These are phyloP conservation scores for Vigna mungo DNA, from an alignment of 306 rosid species.

Conservation along the genomic window DNA sequence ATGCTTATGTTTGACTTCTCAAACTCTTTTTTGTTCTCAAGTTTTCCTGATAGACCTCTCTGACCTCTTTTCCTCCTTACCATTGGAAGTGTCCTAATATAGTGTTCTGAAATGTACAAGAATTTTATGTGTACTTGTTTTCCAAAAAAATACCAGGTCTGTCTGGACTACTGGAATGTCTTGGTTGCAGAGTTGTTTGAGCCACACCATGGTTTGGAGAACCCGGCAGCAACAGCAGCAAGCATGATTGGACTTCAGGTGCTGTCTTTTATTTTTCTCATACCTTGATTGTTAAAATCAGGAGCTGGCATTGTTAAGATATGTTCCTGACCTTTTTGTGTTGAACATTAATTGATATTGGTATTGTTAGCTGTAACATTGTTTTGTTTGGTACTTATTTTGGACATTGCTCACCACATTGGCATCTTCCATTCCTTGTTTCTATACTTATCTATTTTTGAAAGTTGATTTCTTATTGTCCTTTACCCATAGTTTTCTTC, in stretches of 20 bases:
- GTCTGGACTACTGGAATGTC: slow-evolving; percentile 82
- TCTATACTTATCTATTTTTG: background rate
- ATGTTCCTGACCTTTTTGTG: background rate
- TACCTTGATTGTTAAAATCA: slow-evolving; percentile 24
- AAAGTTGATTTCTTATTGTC: background rate
- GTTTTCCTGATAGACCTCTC: background rate
- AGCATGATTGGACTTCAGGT: slow-evolving; percentile 53
- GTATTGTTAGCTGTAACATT: background rate
- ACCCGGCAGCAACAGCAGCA: slow-evolving; percentile 41
- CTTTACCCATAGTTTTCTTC: background rate
- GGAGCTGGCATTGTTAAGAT: background rate
- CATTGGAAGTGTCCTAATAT: background rate
- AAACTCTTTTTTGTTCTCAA: background rate
- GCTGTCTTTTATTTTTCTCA: slow-evolving; percentile 52
- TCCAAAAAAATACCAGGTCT: slow-evolving; percentile 59
- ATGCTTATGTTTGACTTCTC: background rate
- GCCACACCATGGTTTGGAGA: slow-evolving; percentile 45
- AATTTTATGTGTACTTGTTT: slow-evolving; percentile 11
- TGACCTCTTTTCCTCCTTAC: background rate
- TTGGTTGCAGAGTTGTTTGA: slow-evolving; percentile 73
- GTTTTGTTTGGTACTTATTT: background rate
- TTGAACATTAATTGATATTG: slow-evolving; percentile 7
- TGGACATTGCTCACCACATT: background rate
- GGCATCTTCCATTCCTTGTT: background rate
- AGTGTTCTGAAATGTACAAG: background rate